phyloP scores from a whole-genome alignment of 495 filamentous ascomycete species.

The Aspergillus ellipticus region DNA sequence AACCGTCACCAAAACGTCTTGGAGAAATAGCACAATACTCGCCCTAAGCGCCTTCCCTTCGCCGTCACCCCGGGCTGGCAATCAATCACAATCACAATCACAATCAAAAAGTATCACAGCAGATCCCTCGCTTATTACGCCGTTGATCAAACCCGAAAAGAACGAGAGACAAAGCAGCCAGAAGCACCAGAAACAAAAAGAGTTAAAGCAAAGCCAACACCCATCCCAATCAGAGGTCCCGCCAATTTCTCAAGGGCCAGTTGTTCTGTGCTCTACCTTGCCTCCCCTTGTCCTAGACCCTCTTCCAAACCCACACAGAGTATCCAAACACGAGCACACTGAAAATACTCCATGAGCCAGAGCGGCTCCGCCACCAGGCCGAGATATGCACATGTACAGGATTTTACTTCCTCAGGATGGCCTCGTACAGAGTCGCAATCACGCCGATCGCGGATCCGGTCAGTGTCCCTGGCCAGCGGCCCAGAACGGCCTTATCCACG shows the following conservation, averaged over 20 bases:
- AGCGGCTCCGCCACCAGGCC: neutral
- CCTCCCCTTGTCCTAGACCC: no score
- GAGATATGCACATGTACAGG: conserved; percentile 10
- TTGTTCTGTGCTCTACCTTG: no score
- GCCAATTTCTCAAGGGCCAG: neutral
- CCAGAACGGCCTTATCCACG: conserved; percentile 65
- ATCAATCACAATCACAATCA: conserved; percentile 1
- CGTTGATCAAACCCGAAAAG: conserved; percentile 13
- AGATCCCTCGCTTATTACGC: conserved; percentile 10
- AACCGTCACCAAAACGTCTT: neutral
- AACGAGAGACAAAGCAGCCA: conserved; percentile 25
- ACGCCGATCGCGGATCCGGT: conserved; percentile 68
- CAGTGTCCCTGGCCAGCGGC: conserved; percentile 65
- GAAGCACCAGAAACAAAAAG: neutral
- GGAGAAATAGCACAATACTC: no score
- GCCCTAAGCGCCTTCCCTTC: neutral
- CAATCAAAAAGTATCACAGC: neutral
- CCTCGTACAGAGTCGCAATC: conserved; percentile 75
- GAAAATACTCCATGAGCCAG: neutral
- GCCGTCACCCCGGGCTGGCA: neutral
- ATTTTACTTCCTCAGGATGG: conserved; percentile 68
- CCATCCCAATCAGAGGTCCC: neutral
- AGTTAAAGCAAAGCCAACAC: no score
- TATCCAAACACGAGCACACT: conserved; percentile 1
- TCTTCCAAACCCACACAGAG: neutral